Evolutionary conservation across 2,329 filamentous ascomycete genomes (phyloP).

Genomic region (Monosporascus ibericus): DNA sequence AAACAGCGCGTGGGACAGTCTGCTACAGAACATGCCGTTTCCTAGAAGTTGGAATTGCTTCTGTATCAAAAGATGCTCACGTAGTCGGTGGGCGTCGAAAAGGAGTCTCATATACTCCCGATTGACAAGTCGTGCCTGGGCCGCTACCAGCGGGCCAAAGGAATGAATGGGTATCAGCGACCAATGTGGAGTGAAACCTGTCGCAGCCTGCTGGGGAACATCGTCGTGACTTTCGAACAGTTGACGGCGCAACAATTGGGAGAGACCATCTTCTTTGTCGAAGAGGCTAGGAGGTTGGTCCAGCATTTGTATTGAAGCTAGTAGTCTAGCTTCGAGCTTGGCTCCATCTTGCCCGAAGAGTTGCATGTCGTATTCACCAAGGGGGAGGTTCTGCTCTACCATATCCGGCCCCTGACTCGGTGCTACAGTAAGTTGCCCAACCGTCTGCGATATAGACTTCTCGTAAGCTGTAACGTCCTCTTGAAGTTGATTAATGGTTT

Average conservation of each 20-base stretch:
- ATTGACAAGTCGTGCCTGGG: slow-evolving; percentile 73
- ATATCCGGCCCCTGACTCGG: neutral
- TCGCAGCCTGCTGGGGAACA: slow-evolving; percentile 7
- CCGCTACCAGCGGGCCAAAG: slow-evolving; percentile 65
- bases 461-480: slow-evolving; percentile 50
- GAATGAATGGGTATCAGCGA: slow-evolving; percentile 63
- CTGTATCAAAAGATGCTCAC: slow-evolving; percentile 67
- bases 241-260: slow-evolving; percentile 32
- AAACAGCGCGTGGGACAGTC: slow-evolving; percentile 77
- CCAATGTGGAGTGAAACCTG: slow-evolving; percentile 45
- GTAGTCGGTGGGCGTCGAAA: slow-evolving; percentile 67
- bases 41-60: slow-evolving; percentile 77
- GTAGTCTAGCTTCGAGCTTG: slow-evolving; percentile 41
- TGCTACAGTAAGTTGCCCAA: slow-evolving; percentile 3
- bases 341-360: slow-evolving; percentile 43
- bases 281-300: slow-evolving; percentile 26
- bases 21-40: slow-evolving; percentile 75
- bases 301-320: slow-evolving; percentile 44
- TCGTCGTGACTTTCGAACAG: slow-evolving; percentile 26
- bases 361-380: slow-evolving; percentile 25
- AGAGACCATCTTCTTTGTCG: slow-evolving; percentile 29
- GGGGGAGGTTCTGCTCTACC: slow-evolving; percentile 2
- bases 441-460: slow-evolving; percentile 26
- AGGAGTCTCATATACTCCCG: slow-evolving; percentile 68
- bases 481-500: slow-evolving; percentile 59